phyloP scores from a whole-genome alignment of 108 stramenopile species.

The Thalassiosira profunda region DNA sequence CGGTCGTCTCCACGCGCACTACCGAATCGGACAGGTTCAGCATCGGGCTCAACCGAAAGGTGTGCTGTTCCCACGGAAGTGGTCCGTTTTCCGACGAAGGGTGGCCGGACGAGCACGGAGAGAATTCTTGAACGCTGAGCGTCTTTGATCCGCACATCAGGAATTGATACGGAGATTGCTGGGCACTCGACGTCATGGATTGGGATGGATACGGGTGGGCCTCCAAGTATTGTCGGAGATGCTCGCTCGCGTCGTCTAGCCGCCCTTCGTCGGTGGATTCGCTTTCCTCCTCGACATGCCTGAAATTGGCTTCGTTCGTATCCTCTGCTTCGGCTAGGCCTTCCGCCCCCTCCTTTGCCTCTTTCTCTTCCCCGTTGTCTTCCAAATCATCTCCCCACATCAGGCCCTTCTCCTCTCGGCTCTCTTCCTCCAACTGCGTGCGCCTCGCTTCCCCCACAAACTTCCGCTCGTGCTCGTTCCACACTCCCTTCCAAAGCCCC shows the following conservation, averaged over 20 bases:
- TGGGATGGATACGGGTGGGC: slow-evolving; percentile 27
- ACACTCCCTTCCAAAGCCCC: slow-evolving; percentile 34
- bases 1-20: slow-evolving; percentile 38
- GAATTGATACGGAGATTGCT: slow-evolving; percentile 6
- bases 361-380: background rate
- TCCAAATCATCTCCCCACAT: slow-evolving; percentile 18
- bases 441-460: background rate
- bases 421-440: background rate
- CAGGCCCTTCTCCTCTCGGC: slow-evolving; percentile 16
- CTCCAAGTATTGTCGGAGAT: slow-evolving; percentile 15
- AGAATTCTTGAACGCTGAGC: slow-evolving; percentile 25
- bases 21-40: slow-evolving; percentile 48
- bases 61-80: slow-evolving; percentile 24
- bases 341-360: background rate
- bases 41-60: slow-evolving; percentile 32
- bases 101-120: background rate
- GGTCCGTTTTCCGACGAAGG: background rate
- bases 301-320: background rate
- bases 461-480: slow-evolving; percentile 18
- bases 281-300: background rate
- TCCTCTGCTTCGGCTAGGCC: background rate
- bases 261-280: background rate
- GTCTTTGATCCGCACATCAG: slow-evolving; percentile 28
- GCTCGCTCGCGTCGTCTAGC: slow-evolving; percentile 8
- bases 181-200: background rate